Evolutionary conservation across 305 asterid species (phyloP).

Genomic region (Coffea humblotiana): DNA sequence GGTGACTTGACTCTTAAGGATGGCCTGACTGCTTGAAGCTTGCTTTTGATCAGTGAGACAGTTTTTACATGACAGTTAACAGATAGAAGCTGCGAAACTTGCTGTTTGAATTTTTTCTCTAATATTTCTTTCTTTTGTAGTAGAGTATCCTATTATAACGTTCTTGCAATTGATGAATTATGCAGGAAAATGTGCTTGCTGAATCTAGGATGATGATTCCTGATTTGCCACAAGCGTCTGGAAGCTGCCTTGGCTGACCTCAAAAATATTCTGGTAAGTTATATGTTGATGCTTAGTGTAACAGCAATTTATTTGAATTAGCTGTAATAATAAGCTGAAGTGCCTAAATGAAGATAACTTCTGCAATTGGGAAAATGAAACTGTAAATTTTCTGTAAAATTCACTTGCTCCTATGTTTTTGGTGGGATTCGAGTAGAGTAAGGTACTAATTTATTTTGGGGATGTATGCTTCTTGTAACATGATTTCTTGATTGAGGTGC

Average conservation of each 20-base stretch:
- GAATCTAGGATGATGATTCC: constrained; percentile 98
- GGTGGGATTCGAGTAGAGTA: neutral
- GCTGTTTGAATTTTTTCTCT: neutral
- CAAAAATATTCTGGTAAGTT: constrained; percentile 58
- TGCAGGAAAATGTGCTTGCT: constrained; percentile 84
- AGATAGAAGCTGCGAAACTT: neutral
- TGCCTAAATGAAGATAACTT: neutral
- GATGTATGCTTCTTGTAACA: neutral
- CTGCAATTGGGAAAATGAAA: neutral
- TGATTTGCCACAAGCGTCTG: constrained; percentile 77
- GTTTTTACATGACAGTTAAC: neutral
- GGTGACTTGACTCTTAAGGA: neutral
- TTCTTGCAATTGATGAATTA: constrained; percentile 5
- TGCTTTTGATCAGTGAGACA: neutral
- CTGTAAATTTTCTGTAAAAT: neutral
- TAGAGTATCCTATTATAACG: neutral
- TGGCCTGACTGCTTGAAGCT: neutral
- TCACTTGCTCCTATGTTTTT: neutral
- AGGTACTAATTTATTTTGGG: neutral
- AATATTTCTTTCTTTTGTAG: neutral
- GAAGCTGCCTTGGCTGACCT: constrained; percentile 75
- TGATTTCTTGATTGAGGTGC: neutral
- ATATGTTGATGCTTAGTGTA: neutral
- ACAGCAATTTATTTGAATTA: neutral
- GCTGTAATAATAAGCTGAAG: neutral